Percentiles rank a stretch among this genome's conserved stretches.
These are phyloP conservation scores for Boletus rubescentipes DNA, from an alignment of 768 basidiomycete genomes.

Conservation along the genomic window DNA sequence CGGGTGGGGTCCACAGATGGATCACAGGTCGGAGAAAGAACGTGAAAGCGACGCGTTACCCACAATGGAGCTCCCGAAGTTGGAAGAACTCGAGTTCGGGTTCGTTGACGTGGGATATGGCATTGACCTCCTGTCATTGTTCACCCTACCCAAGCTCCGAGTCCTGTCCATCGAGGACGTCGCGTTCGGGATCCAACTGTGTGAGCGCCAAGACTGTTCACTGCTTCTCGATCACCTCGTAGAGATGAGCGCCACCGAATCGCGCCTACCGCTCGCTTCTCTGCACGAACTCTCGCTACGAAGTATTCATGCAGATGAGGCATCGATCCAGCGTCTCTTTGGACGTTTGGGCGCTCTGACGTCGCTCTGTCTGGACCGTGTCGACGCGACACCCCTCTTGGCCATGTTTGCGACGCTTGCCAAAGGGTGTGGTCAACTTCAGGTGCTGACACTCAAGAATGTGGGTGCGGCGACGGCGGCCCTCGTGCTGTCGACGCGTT, in stretches of 20 bases:
- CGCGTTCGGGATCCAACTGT: conserved; percentile 36
- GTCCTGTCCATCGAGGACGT: conserved; percentile 48
- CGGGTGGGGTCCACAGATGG: conserved; percentile 51
- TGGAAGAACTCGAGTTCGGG: conserved; percentile 41
- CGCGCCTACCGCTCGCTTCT: conserved; percentile 2
- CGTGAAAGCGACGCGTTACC: background rate
- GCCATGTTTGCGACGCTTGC: conserved; percentile 5
- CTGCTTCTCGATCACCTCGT: conserved; percentile 37
- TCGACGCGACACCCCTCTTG: conserved; percentile 1
- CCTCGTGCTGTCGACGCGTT: background rate
- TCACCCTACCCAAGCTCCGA: conserved; percentile 39
- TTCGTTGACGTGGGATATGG: conserved; percentile 44
- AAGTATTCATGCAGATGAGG: background rate
- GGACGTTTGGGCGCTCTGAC: background rate
- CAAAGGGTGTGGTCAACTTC: conserved; percentile 2
- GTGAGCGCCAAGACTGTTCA: conserved; percentile 36
- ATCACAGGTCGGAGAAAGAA: background rate
- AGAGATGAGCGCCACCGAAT: background rate
- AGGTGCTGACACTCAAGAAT: conserved; percentile 14
- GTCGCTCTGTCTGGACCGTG: conserved; percentile 8
- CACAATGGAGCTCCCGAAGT: conserved; percentile 28
- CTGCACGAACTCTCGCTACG: conserved; percentile 13
- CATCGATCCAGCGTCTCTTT: conserved; percentile 8
- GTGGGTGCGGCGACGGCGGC: background rate
- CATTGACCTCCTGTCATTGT: conserved; percentile 36